These are phyloP conservation scores for Fragaria ananassa DNA, from an alignment of 306 rosid genomes.

Conservation along the genomic window DNA sequence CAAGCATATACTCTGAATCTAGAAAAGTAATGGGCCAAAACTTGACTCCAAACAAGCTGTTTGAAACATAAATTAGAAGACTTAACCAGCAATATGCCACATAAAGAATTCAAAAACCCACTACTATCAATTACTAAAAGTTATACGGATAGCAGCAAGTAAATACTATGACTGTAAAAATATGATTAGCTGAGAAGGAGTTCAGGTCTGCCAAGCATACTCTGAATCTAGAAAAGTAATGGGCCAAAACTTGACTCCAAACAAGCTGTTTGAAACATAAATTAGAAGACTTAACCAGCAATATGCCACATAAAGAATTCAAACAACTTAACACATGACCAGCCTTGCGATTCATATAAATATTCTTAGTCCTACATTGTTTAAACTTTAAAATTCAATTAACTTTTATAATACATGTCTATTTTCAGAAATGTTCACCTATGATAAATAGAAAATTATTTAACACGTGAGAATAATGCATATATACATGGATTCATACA, in stretches of 20 bases:
- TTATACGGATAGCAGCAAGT: neutral
- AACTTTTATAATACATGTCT: neutral
- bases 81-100: neutral
- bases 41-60: neutral
- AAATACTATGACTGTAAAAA: constrained; percentile 3
- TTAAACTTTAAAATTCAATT: neutral
- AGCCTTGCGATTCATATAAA: neutral
- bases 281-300: neutral
- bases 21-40: neutral
- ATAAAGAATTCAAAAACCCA: constrained; percentile 1
- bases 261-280: neutral
- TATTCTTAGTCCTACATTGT: neutral
- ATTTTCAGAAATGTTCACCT: neutral
- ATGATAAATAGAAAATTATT: neutral
- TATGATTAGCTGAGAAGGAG: neutral
- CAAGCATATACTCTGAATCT: neutral
- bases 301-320: neutral
- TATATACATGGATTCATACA: neutral
- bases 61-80: neutral
- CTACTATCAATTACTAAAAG: neutral
- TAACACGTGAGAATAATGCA: neutral
- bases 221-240: neutral
- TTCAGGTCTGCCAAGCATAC: neutral
- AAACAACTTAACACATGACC: neutral
- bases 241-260: neutral